phyloP scores from a whole-genome alignment of 345 rosid species.

The Camelina sativa region DNA sequence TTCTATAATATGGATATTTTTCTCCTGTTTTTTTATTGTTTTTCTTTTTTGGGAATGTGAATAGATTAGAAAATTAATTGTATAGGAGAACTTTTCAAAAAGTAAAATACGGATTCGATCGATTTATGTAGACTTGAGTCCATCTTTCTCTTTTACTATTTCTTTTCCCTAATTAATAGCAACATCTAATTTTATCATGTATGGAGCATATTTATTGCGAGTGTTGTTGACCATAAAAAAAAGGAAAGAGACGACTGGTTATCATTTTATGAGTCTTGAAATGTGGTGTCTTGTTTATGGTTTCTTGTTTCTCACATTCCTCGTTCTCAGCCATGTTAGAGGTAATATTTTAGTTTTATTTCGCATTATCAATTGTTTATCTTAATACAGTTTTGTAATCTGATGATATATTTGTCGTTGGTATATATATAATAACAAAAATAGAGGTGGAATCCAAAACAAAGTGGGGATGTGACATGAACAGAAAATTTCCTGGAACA shows the following conservation, averaged over 20 bases:
- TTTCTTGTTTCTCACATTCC: not conserved
- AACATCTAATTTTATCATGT: not conserved
- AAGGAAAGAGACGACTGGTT: not conserved
- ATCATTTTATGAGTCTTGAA: not conserved
- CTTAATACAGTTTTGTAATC: not conserved
- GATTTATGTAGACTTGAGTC: too few relatives aligned
- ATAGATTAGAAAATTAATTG: too few relatives aligned
- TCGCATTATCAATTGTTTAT: not conserved
- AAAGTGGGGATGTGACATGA: not conserved
- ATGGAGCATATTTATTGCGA: too few relatives aligned
- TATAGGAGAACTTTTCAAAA: too few relatives aligned
- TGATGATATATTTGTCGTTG: too few relatives aligned
- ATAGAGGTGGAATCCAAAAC: conserved; percentile 14
- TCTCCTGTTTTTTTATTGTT: too few relatives aligned
- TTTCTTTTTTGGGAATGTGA: too few relatives aligned
- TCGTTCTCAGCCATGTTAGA: not conserved
- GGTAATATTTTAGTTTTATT: not conserved
- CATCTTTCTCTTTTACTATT: too few relatives aligned
- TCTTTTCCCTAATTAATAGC: not conserved
- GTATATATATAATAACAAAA: not conserved
- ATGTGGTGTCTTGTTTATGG: not conserved
- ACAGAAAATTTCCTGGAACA: not conserved
- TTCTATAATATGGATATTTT: too few relatives aligned
- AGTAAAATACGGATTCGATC: too few relatives aligned
- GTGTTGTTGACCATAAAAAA: too few relatives aligned